Base-by-base conservation (phyloP, 2,329 filamentous ascomycete genomes). In the Sporothrix mexicana region DNA sequence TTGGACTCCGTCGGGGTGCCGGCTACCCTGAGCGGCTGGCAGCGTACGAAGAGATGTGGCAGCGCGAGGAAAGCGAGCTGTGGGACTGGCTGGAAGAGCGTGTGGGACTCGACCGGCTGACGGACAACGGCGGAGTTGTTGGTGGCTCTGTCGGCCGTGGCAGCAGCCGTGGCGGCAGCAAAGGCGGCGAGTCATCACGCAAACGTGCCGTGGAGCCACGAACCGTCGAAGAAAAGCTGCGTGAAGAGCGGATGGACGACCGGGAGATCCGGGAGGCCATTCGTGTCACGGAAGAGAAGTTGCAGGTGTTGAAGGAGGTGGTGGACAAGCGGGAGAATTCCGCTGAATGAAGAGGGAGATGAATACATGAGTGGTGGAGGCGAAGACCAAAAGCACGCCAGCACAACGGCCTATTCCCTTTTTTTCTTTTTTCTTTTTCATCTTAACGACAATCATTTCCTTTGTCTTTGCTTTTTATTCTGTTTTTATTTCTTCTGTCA, bases 11-110 rank as follows among this genome's bases (percentile, higher is more conserved):
- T 77, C 69, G 73, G 47, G 51, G 62, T n/a, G 75, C 83, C 75
- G 77, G 80, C 77, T 77, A 80, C 78, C 87, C 92, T 0, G 90
- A 95, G 72, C 88, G 94, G 6, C 83, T 94, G 17, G 90, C 92
- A 1, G 94, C 93, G 0, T 98, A 98, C 80, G 95, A 98, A 77
- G 93, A 97, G 82, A 92, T 98, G 79, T 99, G 95, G 95, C 87
- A 90, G 49, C 86, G 89, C 55, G 94, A 98, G 80, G 95, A 98
- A 80, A 93, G 89, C 76, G 93, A 96, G 77, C 84, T 98, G 10
- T 98, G 95, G 95, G 91, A 93, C 73, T 98, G 95, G 95, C 84
- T 98, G 4, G 95, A 98, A 80, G 93, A 97, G 77, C 88, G 95
- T 20, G 91, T 94, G 1, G 92, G 93, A 1, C 84, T 96, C 79